Evolutionary conservation across 2,329 filamentous ascomycete genomes (phyloP).

Genomic region (Diaporthe vexans): DNA sequence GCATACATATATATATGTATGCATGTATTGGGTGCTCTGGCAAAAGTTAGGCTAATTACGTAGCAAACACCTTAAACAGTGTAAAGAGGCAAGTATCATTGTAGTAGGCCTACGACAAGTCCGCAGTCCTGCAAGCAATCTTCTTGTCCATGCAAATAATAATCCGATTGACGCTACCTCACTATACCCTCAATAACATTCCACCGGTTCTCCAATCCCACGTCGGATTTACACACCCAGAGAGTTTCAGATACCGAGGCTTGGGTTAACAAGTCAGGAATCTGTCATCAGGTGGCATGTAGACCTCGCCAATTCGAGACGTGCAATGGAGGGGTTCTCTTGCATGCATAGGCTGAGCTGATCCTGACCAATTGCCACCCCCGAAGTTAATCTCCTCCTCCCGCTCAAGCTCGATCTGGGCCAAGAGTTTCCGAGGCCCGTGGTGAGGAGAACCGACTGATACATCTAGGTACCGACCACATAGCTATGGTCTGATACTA

Average conservation of each 20-base stretch:
- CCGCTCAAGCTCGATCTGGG: constrained; percentile 15
- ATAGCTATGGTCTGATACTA: not conserved
- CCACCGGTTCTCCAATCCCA: not conserved
- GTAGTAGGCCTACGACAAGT: not conserved
- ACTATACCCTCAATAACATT: not conserved
- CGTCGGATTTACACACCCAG: not conserved
- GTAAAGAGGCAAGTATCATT: no score
- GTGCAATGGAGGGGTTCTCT: constrained; percentile 4
- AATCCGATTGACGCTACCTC: not conserved
- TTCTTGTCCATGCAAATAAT: not conserved
- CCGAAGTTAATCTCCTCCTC: constrained; percentile 11
- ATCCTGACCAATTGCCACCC: constrained; percentile 29
- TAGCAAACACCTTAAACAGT: not conserved
- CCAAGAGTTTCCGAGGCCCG: constrained; percentile 9
- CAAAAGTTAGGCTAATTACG: not conserved
- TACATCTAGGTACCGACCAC: not conserved
- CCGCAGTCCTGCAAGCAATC: not conserved
- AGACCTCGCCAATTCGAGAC: constrained; percentile 25
- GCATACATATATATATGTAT: not conserved
- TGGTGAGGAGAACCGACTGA: constrained; percentile 1
- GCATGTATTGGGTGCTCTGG: not conserved
- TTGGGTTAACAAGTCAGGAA: constrained; percentile 4
- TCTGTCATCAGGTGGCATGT: constrained; percentile 24
- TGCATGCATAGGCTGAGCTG: constrained; percentile 12
- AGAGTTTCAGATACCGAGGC: constrained; percentile 13